A percentile compares a stretch with the other conserved stretches of the same genome.
phyloP scores from a whole-genome alignment of 2,329 filamentous ascomycete species.

The Paraphoma chrysanthemicola region DNA sequence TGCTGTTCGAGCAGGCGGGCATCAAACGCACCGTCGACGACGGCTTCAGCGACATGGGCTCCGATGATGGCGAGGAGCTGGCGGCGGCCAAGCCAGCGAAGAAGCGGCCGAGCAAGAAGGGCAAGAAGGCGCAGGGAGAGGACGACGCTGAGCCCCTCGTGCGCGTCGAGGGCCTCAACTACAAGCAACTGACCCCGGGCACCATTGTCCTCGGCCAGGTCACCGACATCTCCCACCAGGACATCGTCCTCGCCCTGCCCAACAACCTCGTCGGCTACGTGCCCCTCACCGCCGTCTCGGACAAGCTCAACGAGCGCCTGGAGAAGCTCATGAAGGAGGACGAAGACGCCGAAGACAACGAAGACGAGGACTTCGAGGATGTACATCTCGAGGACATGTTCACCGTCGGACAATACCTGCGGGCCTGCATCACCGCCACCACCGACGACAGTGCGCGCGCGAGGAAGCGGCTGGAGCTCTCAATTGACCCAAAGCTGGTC shows the following conservation, averaged over 20 bases:
- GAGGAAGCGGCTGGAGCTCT: conserved; percentile 86
- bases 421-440: conserved; percentile 82
- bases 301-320: conserved; percentile 76
- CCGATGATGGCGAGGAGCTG: conserved; percentile 50
- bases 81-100: conserved; percentile 55
- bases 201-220: conserved; percentile 89
- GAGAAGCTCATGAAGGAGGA: conserved; percentile 70
- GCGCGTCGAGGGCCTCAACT: conserved; percentile 85
- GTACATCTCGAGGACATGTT: conserved; percentile 80
- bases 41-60: conserved; percentile 53
- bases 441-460: conserved; percentile 71
- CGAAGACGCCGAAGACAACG: conserved; percentile 63
- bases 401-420: conserved; percentile 83
- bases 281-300: conserved; percentile 89
- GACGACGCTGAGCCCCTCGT: conserved; percentile 59
- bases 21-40: conserved; percentile 63
- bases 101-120: conserved; percentile 58
- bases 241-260: conserved; percentile 82
- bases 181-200: conserved; percentile 86
- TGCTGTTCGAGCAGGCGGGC: conserved; percentile 80
- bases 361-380: conserved; percentile 58
- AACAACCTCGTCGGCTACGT: conserved; percentile 94
- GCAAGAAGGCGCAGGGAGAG: conserved; percentile 47
- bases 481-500: conserved; percentile 77
- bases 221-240: conserved; percentile 77